phyloP scores from a whole-genome alignment of 1,139 yeast genomes.

The Eremothecium gossypii region DNA sequence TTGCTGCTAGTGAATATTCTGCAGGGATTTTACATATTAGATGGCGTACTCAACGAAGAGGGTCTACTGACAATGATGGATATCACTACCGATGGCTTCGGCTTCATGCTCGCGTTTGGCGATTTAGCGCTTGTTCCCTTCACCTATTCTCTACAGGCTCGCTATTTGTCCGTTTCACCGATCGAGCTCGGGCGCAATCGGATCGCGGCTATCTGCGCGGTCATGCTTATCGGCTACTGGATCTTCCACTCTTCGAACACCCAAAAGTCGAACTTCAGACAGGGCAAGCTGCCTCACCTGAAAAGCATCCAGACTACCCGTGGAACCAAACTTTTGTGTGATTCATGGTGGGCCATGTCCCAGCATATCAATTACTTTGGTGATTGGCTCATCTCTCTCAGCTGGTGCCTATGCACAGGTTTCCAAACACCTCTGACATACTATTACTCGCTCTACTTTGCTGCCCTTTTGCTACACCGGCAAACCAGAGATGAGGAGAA shows the following conservation, averaged over 20 bases:
- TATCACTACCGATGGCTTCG: constrained; percentile 92
- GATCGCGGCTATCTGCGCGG: constrained; percentile 33
- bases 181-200: constrained; percentile 43
- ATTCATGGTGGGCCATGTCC: constrained; percentile 94
- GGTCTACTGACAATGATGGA: constrained; percentile 93
- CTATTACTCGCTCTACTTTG: constrained; percentile 79
- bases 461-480: constrained; percentile 71
- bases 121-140: constrained; percentile 93
- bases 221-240: constrained; percentile 58
- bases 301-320: constrained; percentile 62
- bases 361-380: constrained; percentile 95
- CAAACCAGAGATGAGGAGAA: constrained; percentile 88
- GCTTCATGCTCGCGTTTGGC: constrained; percentile 91
- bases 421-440: constrained; percentile 74
- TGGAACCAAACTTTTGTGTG: constrained; percentile 72
- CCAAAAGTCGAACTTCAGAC: constrained; percentile 77
- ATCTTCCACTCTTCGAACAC: constrained; percentile 78
- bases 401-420: constrained; percentile 92
- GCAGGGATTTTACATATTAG: constrained; percentile 78
- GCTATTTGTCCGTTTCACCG: constrained; percentile 65
- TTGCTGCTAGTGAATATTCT: constrained; percentile 56
- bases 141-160: constrained; percentile 76
- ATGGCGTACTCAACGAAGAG: constrained; percentile 85
- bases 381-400: constrained; percentile 85
- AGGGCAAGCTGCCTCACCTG: constrained; percentile 59